phyloP scores from a whole-genome alignment of 108 stramenopile species.

The Fistulifera solaris region DNA sequence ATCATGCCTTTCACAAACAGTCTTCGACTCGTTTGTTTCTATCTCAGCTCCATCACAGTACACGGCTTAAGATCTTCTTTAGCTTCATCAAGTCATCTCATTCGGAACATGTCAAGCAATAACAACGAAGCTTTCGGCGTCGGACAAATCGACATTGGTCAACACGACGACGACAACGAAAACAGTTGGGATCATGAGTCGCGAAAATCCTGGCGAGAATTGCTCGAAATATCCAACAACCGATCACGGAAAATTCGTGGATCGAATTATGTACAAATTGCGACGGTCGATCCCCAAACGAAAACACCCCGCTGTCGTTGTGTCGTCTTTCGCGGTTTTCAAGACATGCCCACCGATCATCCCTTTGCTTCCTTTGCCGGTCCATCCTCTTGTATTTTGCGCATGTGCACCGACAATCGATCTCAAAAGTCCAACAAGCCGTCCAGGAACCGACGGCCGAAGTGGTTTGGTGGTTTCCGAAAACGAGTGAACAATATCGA shows the following conservation, averaged over 20 bases:
- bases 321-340: conserved; percentile 66
- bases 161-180: too few relatives aligned
- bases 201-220: neutral
- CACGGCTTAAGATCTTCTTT: too few relatives aligned
- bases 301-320: conserved; percentile 74
- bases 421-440: conserved; percentile 49
- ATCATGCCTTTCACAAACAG: too few relatives aligned
- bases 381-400: conserved; percentile 35
- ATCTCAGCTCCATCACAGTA: too few relatives aligned
- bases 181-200: too few relatives aligned
- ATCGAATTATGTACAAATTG: conserved; percentile 82
- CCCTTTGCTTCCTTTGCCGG: conserved; percentile 6
- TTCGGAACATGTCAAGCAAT: too few relatives aligned
- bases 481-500: conserved; percentile 81
- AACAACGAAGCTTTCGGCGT: too few relatives aligned
- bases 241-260: conserved; percentile 77
- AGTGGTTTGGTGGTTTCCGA: conserved; percentile 86
- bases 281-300: conserved; percentile 47
- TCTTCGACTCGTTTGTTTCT: too few relatives aligned
- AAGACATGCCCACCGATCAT: conserved; percentile 29
- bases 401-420: conserved; percentile 75
- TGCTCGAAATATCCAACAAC: conserved; percentile 57
- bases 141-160: too few relatives aligned
- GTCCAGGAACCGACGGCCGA: conserved; percentile 31
- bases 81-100: too few relatives aligned